These are phyloP conservation scores for Diphasiastrum complanatum DNA, from an alignment of 83 land plant genomes.

Conservation along the genomic window DNA sequence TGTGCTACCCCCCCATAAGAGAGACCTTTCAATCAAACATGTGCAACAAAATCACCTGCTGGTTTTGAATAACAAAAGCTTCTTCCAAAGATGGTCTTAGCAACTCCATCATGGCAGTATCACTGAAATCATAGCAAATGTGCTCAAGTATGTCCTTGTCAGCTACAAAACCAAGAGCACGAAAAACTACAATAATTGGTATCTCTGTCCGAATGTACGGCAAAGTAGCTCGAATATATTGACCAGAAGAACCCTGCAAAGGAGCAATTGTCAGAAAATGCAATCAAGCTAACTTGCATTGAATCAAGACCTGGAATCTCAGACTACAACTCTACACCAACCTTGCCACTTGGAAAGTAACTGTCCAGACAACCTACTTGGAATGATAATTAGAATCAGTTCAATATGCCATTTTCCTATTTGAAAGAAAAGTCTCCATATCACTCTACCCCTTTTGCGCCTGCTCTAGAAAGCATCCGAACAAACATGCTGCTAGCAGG, in stretches of 20 bases:
- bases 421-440: neutral
- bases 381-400: too few relatives aligned
- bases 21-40: neutral
- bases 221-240: constrained; percentile 94
- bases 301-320: too few relatives aligned
- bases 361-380: too few relatives aligned
- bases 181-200: constrained; percentile 86
- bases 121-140: constrained; percentile 84
- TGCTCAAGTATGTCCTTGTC: constrained; percentile 97
- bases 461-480: constrained; percentile 90
- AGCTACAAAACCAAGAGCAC: constrained; percentile 94
- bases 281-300: too few relatives aligned
- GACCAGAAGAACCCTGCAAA: constrained; percentile 90
- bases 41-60: constrained; percentile 49
- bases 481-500: constrained; percentile 99
- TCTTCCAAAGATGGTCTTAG: constrained; percentile 91
- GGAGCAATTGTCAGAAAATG: neutral
- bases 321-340: too few relatives aligned
- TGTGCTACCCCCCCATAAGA: neutral
- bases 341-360: too few relatives aligned
- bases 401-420: neutral
- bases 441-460: constrained; percentile 82
- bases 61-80: constrained; percentile 97
- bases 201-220: constrained; percentile 89
- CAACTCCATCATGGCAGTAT: constrained; percentile 95